These are phyloP conservation scores for Leccinum angustisporum DNA, from an alignment of 1,284 basidiomycete genomes.

Conservation along the genomic window DNA sequence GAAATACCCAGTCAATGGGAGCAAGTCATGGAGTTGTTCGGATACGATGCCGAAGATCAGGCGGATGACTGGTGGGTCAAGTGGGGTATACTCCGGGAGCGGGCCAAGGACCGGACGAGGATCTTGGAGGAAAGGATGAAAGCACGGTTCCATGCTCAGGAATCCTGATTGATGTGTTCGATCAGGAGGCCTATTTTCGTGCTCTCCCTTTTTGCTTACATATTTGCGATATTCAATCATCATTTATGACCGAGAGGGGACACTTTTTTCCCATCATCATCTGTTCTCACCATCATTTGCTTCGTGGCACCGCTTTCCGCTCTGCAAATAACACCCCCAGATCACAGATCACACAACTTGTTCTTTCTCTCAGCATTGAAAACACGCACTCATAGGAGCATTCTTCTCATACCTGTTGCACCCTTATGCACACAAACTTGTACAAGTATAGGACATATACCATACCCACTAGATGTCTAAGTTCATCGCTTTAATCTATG, in stretches of 20 bases:
- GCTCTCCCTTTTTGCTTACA: neutral
- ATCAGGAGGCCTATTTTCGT: neutral
- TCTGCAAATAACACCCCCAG: neutral
- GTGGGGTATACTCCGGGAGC: constrained; percentile 37
- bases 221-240: neutral
- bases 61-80: constrained; percentile 45
- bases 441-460: neutral
- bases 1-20: constrained; percentile 37
- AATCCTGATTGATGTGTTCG: neutral
- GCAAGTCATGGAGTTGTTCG: constrained; percentile 42
- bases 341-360: constrained; percentile 1
- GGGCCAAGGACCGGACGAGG: constrained; percentile 23
- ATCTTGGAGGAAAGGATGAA: constrained; percentile 21
- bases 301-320: neutral
- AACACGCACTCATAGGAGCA: neutral
- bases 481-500: neutral
- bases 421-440: neutral
- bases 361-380: neutral
- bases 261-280: neutral
- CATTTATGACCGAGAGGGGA: neutral
- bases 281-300: constrained; percentile 3
- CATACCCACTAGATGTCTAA: neutral
- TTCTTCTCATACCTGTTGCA: neutral
- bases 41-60: constrained; percentile 45
- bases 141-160: neutral